Evolutionary conservation across 768 basidiomycete genomes (phyloP), one percentile per base, ranked within the genome.

Genomic region (Thelephora ganbajun): DNA sequence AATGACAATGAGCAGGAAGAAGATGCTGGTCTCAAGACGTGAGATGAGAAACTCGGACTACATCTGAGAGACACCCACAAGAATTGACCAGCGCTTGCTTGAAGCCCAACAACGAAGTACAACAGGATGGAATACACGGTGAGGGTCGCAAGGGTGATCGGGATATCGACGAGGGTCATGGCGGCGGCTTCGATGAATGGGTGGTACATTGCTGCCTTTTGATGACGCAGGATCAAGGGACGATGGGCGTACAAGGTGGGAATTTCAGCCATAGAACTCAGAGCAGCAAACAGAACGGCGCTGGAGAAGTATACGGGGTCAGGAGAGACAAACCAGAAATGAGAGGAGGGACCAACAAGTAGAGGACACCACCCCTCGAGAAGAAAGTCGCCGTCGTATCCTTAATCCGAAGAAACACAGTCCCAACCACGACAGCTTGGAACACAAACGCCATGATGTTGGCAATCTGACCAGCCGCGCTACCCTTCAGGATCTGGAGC

Each of bases 351-450:
- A 63, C 74, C 33, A 58, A 80, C 73, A 87, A 85, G 72, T 83
- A 88, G 16, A 90, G 66, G 19, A 82, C 69, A 63, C 85, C 79
- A 35, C 83, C 84, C 16, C 86, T 74, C n/a, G 80, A 78, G 68
- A 83, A 87, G 57, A 74, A 80, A 11, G 74, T 76, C 12, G 67
- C 60, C 0, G 84, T 83, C 7, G 66, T 63, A 13, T 74, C 65
- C 0, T 73, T 67, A 33, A 78, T 62, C 7, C 70, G 65, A 49
- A 76, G 67, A 68, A 83, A 89, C 23, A 83, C 72, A 0, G 76
- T 77, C 22, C 83, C 83, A 45, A 80, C 69, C 46, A 74, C 69
- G 43, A 71, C 55, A 35, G 70, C 69, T 51, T 76, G 72, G 52
- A 78, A 64, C 26, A 77, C 54, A 57, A 76, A 80, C 9, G 71